Percentiles rank a stretch among this genome's conserved stretches.
Conservation (phyloP, 257 asterid genomes). For the Forsythia viridissima region DNA sequence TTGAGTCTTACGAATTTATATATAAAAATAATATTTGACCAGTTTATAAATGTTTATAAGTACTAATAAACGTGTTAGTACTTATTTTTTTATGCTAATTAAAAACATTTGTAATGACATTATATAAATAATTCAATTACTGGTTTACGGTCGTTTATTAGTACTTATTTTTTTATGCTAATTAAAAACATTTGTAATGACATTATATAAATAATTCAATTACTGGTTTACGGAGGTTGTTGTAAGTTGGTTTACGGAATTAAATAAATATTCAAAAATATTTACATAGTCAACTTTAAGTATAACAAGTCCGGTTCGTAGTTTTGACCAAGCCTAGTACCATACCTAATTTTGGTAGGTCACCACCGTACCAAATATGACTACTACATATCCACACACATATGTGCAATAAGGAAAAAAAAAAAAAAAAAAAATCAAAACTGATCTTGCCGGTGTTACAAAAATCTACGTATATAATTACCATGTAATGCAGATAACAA, state of each 20-base stretch:
- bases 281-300: background rate
- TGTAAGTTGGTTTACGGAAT: background rate
- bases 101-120: too few relatives aligned
- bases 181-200: too few relatives aligned
- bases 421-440: background rate
- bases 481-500: conserved; percentile 54
- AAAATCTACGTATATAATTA: conserved; percentile 41
- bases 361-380: background rate
- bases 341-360: conserved; percentile 19
- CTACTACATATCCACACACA: background rate
- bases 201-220: too few relatives aligned
- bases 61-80: too few relatives aligned
- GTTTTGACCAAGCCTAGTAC: background rate
- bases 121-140: too few relatives aligned
- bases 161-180: too few relatives aligned
- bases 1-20: too few relatives aligned
- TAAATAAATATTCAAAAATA: background rate
- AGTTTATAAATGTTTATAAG: too few relatives aligned
- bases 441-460: conserved; percentile 13
- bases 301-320: background rate
- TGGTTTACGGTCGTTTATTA: too few relatives aligned
- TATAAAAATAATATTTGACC: too few relatives aligned
- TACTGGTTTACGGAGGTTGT: too few relatives aligned
- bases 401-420: background rate
- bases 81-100: too few relatives aligned